Conservation (phyloP, 2,329 filamentous ascomycete species). For the Xylariomycetidae sp. region DNA sequence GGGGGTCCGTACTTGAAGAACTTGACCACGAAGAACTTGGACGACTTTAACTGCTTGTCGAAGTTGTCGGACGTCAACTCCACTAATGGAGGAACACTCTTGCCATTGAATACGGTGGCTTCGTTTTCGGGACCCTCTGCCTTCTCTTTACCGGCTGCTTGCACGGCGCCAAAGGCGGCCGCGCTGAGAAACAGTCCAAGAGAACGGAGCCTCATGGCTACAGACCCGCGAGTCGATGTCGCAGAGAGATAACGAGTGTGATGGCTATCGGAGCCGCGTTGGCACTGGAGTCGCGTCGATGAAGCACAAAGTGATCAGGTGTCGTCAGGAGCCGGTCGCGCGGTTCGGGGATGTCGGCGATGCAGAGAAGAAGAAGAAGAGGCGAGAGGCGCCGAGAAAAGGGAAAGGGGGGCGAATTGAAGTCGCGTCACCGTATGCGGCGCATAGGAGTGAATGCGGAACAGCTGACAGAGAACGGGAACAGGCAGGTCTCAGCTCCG, state of each 20-base stretch:
- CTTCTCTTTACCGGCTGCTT: conserved; percentile 29
- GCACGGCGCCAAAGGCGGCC: conserved; percentile 33
- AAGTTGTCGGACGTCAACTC: conserved; percentile 55
- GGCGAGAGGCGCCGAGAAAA: conserved; percentile 4
- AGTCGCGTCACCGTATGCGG: conserved; percentile 19
- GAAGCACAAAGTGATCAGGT: too few species aligned
- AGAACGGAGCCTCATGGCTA: conserved; percentile 38
- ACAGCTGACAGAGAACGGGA: conserved; percentile 6
- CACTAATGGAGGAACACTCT: conserved; percentile 58
- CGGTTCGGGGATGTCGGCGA: too few species aligned
- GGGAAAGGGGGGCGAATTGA: conserved; percentile 10
- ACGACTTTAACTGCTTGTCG: conserved; percentile 47
- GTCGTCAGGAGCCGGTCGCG: too few species aligned
- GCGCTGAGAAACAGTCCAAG: conserved; percentile 42
- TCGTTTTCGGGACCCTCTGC: conserved; percentile 32
- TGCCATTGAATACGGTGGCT: conserved; percentile 58
- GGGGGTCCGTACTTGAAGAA: conserved; percentile 55
- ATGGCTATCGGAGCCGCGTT: too few species aligned
- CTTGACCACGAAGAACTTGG: conserved; percentile 52
- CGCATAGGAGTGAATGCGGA: conserved; percentile 17
- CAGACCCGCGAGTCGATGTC: conserved; percentile 10
- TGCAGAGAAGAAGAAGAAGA: too few species aligned
- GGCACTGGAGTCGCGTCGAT: too few species aligned
- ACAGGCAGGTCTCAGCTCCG: not conserved
- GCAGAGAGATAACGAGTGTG: conserved; percentile 15